Evolutionary conservation across 1,284 basidiomycete genomes (phyloP).

Genomic region (Ceratobasidium sp.): DNA sequence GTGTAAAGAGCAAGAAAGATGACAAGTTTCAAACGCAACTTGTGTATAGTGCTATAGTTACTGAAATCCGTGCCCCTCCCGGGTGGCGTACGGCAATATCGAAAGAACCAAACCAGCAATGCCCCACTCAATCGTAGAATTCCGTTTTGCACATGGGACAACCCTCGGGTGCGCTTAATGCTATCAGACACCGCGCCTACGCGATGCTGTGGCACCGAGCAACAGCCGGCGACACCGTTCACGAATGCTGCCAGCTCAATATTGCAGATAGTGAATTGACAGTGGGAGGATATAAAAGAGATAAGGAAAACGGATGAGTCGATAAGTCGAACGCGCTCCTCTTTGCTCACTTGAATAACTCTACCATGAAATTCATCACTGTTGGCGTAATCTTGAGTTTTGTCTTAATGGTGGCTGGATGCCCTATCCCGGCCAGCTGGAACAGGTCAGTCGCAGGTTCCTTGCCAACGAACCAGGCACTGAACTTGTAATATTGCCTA

Average conservation of each 20-base stretch:
- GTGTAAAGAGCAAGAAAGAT: no score
- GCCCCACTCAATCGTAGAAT: no score
- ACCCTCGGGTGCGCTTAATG: not conserved
- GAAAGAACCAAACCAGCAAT: no score
- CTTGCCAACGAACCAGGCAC: not conserved
- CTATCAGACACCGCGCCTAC: not conserved
- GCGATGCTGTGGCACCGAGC: not conserved
- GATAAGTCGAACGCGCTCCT: not conserved
- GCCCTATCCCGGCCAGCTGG: conserved; percentile 7
- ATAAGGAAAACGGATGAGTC: not conserved
- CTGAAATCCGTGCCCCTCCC: no score
- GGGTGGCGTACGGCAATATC: no score
- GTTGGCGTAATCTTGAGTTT: not conserved
- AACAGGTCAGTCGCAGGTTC: not conserved
- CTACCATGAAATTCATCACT: conserved; percentile 19
- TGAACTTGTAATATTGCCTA: not conserved
- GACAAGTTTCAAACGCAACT: no score
- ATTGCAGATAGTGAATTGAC: not conserved
- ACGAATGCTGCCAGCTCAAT: not conserved
- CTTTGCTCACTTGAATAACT: not conserved
- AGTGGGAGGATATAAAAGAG: not conserved
- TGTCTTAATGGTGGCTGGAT: not conserved
- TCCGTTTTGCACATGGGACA: conserved; percentile 8
- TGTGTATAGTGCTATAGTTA: no score
- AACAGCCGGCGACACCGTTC: not conserved